Conservation (phyloP, 140 eudicot genomes). For the Cichorium intybus region DNA sequence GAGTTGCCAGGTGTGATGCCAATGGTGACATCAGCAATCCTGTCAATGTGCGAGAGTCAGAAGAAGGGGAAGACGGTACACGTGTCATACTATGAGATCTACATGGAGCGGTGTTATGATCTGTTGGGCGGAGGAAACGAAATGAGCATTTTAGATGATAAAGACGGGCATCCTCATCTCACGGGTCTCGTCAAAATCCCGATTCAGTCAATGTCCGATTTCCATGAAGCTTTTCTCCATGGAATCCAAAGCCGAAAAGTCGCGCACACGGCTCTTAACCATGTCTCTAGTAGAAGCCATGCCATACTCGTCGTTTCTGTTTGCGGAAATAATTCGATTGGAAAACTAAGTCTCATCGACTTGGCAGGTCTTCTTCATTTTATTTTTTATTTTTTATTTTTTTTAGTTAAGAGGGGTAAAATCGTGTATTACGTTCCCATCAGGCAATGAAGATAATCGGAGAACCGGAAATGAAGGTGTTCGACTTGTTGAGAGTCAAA, state of each 20-base stretch:
- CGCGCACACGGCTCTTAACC: constrained; percentile 81
- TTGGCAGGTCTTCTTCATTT: constrained; percentile 72
- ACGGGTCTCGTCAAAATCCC: constrained; percentile 64
- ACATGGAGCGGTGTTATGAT: constrained; percentile 85
- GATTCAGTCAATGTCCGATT: constrained; percentile 57
- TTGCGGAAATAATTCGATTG: constrained; percentile 44
- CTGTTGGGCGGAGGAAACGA: constrained; percentile 63
- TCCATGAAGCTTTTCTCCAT: constrained; percentile 50
- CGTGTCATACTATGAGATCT: constrained; percentile 82
- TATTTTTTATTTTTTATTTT: too few relatives aligned
- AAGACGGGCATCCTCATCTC: constrained; percentile 64
- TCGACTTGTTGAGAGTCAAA: constrained; percentile 85
- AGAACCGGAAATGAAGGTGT: constrained; percentile 74
- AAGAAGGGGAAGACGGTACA: constrained; percentile 39
- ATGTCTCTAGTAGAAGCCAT: constrained; percentile 92
- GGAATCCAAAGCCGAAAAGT: constrained; percentile 78
- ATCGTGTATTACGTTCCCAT: too few relatives aligned
- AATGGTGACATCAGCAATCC: constrained; percentile 54
- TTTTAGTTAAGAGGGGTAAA: too few relatives aligned
- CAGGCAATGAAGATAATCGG: constrained; percentile 92
- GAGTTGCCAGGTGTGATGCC: constrained; percentile 71
- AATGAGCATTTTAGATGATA: constrained; percentile 58
- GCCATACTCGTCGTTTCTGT: constrained; percentile 62
- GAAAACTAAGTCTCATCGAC: constrained; percentile 88
- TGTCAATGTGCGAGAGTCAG: constrained; percentile 55